Base-by-base conservation (phyloP, 768 basidiomycete species). In the Phylloporus arenicola region DNA sequence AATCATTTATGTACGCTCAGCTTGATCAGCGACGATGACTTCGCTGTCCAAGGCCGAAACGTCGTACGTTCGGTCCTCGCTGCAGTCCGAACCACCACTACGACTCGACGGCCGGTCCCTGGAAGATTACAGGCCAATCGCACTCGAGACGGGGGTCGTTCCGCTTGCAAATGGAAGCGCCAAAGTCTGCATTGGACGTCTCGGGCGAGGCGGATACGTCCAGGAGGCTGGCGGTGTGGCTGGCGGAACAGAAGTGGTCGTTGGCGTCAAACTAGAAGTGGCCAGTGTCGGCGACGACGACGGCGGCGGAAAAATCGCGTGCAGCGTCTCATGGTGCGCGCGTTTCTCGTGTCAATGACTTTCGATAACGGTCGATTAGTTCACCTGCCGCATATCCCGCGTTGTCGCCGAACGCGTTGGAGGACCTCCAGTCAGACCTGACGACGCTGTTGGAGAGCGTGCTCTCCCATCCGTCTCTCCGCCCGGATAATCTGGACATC, bases 121-220 rank as follows among this genome's bases (percentile, higher is more conserved):
- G 0, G 66, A 74, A 31, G 84, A 88, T 55, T 92, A 79, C 58
- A 76, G 92, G 25, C 68, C 77, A 0, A 75, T 93, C 19, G 72
- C 80, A 8, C 78, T 94, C 25, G 84, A 89, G 68, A 88, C 88
- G 0, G 87, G 86, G 19, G 77, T 87, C 2, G 81, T 83, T 14
- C 87, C 89, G 6, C 76, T 90, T 6, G 86, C 91, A 17, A 92
- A 93, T 52, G 92, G 92, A 6, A 92, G 89, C 54, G 88, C 88
- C 6, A 77, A 79, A 20, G 70, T 92, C 8, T 80, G 73, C 55
- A 78, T 92, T n/a, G 91, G 89, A 70, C 52, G 69, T 75, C 22
- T 71, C 72, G 79, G 78, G 6, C 82, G 80, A 2, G 81, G 81
- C 0, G 90, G 89, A 0, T 82, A 89, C 56, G 71, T 91, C 6